These are phyloP conservation scores for Cutaneotrichosporon sp. DNA, from an alignment of 1,284 basidiomycete genomes.

Conservation along the genomic window DNA sequence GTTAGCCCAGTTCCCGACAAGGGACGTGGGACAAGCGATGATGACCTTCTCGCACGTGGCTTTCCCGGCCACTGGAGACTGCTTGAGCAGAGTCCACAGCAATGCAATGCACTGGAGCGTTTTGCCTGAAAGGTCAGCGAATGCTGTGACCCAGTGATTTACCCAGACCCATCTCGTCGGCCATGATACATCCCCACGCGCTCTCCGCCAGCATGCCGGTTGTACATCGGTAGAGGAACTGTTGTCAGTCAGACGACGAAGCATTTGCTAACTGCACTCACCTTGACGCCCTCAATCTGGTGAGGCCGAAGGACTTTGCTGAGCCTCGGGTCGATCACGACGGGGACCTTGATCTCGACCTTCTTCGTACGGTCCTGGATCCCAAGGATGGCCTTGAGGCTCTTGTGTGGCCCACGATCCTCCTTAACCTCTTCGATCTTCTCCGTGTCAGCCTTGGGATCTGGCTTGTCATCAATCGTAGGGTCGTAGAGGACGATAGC, in stretches of 20 bases:
- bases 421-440: slow-evolving; percentile 65
- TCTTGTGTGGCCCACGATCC: slow-evolving; percentile 74
- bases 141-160: slow-evolving; percentile 11
- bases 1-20: slow-evolving; percentile 98
- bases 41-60: slow-evolving; percentile 94
- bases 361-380: slow-evolving; percentile 61
- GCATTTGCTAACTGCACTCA: slow-evolving; percentile 42
- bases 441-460: slow-evolving; percentile 56
- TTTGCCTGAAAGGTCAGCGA: slow-evolving; percentile 53
- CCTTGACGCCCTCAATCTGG: slow-evolving; percentile 97
- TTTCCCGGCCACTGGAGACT: slow-evolving; percentile 82
- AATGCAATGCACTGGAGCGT: slow-evolving; percentile 95
- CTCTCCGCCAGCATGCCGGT: slow-evolving; percentile 88
- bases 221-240: slow-evolving; percentile 90
- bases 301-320: slow-evolving; percentile 87
- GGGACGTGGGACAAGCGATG: slow-evolving; percentile 92
- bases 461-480: slow-evolving; percentile 86
- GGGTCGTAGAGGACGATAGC: slow-evolving; percentile 97
- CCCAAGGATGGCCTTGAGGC: slow-evolving; percentile 75
- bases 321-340: slow-evolving; percentile 89
- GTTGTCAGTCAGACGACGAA: slow-evolving; percentile 17
- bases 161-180: slow-evolving; percentile 97
- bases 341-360: slow-evolving; percentile 75
- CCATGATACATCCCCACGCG: slow-evolving; percentile 97
- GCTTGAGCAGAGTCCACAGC: slow-evolving; percentile 94